These are phyloP conservation scores for Leccinum pellstonianum DNA, from an alignment of 768 basidiomycete genomes.

Conservation along the genomic window DNA sequence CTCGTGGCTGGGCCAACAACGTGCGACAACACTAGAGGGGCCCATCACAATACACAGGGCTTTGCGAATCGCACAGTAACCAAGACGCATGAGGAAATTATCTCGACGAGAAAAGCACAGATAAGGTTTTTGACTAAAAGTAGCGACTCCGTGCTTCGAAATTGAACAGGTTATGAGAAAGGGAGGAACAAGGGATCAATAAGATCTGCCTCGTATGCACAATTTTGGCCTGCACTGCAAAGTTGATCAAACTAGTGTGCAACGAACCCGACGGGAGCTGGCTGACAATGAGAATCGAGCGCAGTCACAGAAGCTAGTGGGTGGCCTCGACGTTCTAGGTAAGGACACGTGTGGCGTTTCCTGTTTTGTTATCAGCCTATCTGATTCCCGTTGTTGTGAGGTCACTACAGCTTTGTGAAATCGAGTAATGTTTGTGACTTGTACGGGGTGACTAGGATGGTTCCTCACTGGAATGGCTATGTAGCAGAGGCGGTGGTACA, in stretches of 20 bases:
- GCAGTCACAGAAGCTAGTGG: not conserved
- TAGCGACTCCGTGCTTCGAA: slow-evolving; percentile 23
- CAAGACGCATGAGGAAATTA: slow-evolving; percentile 19
- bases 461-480: not conserved
- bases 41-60: slow-evolving; percentile 14
- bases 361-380: not conserved
- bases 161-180: slow-evolving; percentile 21
- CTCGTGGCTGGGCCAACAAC: slow-evolving; percentile 9
- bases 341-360: not conserved
- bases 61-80: slow-evolving; percentile 20
- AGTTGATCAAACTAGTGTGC: not conserved
- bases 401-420: not conserved
- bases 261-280: not conserved
- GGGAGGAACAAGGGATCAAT: slow-evolving; percentile 14
- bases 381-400: not conserved
- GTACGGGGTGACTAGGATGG: not conserved
- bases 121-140: slow-evolving; percentile 33
- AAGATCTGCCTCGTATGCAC: slow-evolving; percentile 21
- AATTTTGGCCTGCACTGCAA: slow-evolving; percentile 6
- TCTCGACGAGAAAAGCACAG: slow-evolving; percentile 18
- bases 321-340: not conserved
- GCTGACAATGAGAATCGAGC: not conserved
- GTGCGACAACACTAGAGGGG: slow-evolving; percentile 14
- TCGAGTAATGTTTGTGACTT: not conserved
- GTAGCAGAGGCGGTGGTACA: not conserved